These are phyloP conservation scores for Penicillium verrucosum DNA, from an alignment of 2,329 filamentous ascomycete species.

Conservation along the genomic window DNA sequence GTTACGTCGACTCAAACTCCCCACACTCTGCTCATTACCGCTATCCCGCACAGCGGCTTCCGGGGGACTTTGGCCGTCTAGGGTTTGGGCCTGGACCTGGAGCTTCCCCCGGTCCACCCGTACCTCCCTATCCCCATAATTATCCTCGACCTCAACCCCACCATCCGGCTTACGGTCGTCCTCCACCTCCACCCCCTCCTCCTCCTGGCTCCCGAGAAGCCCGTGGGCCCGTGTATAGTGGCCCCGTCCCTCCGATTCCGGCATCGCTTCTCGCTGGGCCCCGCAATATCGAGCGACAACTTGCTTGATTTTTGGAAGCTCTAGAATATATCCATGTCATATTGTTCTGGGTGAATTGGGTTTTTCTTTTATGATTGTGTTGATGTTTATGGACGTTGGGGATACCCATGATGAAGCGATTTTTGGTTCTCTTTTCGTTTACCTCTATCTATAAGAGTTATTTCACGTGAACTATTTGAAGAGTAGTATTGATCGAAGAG, in stretches of 20 bases:
- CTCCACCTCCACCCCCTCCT: slow-evolving; percentile 11
- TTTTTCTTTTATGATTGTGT: slow-evolving; percentile 1
- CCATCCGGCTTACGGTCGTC: neutral
- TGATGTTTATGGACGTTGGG: neutral
- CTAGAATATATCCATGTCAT: neutral
- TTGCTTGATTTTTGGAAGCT: slow-evolving; percentile 28
- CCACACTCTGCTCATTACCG: slow-evolving; percentile 13
- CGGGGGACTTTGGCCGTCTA: slow-evolving; percentile 20
- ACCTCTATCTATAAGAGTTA: neutral
- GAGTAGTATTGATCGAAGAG: neutral
- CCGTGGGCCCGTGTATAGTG: slow-evolving; percentile 14
- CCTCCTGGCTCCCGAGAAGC: slow-evolving; percentile 19
- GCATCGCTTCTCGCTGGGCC: slow-evolving; percentile 23
- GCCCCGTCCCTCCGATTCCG: slow-evolving; percentile 20
- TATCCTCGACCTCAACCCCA: slow-evolving; percentile 5
- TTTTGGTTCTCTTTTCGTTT: neutral
- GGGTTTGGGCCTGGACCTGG: slow-evolving; percentile 9
- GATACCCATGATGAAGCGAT: slow-evolving; percentile 10
- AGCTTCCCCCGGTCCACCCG: slow-evolving; percentile 8
- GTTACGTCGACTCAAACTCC: slow-evolving; percentile 15
- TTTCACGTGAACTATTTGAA: neutral
- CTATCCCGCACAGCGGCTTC: slow-evolving; percentile 19
- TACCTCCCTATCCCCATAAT: slow-evolving; percentile 13
- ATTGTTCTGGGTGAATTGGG: neutral
- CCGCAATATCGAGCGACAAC: slow-evolving; percentile 38